Evolutionary conservation across 2,329 filamentous ascomycete species (phyloP), one percentile per base, ranked within the genome.

Genomic region (Aphanoascus verrucosus): DNA sequence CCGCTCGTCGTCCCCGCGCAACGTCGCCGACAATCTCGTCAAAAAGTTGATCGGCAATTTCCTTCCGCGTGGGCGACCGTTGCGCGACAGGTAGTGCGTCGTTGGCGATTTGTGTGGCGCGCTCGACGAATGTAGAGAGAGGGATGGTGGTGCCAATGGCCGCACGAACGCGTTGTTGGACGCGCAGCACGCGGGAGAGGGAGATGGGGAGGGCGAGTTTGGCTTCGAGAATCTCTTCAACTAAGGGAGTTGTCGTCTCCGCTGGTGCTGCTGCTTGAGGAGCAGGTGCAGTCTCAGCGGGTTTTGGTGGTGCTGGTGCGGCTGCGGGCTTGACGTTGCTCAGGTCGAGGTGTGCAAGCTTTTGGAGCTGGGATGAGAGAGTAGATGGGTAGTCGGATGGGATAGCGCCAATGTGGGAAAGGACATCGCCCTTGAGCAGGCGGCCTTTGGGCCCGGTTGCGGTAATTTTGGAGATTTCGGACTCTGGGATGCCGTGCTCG

Each of bases 401-500:
- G 64, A 96, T 88, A 61, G 78, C 76, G 58, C 93, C 93, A 14
- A 97, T 71, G 69, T 91, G 93, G 46, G 89, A 90, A 52, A 98
- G 81, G 5, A 98, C 85, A 66, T 98, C 93, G 53, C 93, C 93
- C 77, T 98, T 98, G 57, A 98, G 78, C 52, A 98, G 76, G 57
- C 93, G 84, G 55, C 90, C 89, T 63, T 84, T 83, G 31, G 93
- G 93, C 20, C 93, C 93, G 17, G 87, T 91, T 5, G 89, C 85
- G 51, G 83, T 85, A 68, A 97, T 96, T 68, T 86, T 85, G 70
- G 82, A 77, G 50, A 89, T 77, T 55, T 89, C 86, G 45, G 83
- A 82, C 60, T 84, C 80, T 63, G 85, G 78, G 52, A 98, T 74
- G 58, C 84, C 83, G 65, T 94, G 83, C 68, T 85, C 77, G 69